phyloP scores from a whole-genome alignment of 2,329 filamentous ascomycete genomes.

The Elsinoe ampelina region DNA sequence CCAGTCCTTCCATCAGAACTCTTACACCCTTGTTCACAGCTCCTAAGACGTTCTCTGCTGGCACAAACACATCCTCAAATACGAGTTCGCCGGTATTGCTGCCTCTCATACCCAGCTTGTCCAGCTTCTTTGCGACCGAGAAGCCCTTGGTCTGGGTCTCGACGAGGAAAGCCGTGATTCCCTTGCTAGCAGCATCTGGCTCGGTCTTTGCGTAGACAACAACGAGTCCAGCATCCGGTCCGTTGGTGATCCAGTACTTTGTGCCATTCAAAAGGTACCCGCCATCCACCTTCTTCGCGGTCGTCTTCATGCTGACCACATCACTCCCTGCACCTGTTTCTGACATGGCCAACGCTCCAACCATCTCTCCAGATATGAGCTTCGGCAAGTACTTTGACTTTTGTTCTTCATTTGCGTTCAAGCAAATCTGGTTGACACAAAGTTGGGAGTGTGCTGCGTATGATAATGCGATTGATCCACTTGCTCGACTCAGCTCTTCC shows the following conservation, averaged over 20 bases:
- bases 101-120: slow-evolving; percentile 97
- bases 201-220: slow-evolving; percentile 96
- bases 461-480: slow-evolving; percentile 62
- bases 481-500: slow-evolving; percentile 87
- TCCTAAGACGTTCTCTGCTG: slow-evolving; percentile 71
- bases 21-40: slow-evolving; percentile 70
- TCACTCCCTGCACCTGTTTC: slow-evolving; percentile 86
- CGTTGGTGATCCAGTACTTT: slow-evolving; percentile 99
- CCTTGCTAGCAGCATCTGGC: slow-evolving; percentile 70
- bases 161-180: slow-evolving; percentile 91
- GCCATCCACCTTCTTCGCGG: slow-evolving; percentile 69
- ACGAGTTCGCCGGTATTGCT: slow-evolving; percentile 92
- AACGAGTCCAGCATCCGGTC: slow-evolving; percentile 83
- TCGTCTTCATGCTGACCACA: slow-evolving; percentile 91
- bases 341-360: slow-evolving; percentile 90
- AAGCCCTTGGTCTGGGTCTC: slow-evolving; percentile 66
- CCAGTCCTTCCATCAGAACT: slow-evolving; percentile 92
- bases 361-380: slow-evolving; percentile 66
- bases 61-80: slow-evolving; percentile 86
- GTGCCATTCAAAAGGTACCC: slow-evolving; percentile 79
- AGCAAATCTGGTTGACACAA: slow-evolving; percentile 89
- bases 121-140: slow-evolving; percentile 78
- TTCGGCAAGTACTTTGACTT: slow-evolving; percentile 73
- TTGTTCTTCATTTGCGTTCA: slow-evolving; percentile 74
- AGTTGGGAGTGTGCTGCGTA: slow-evolving; percentile 95